Evolutionary conservation across 768 basidiomycete genomes (phyloP).

Genomic region (Trametes cingulata): DNA sequence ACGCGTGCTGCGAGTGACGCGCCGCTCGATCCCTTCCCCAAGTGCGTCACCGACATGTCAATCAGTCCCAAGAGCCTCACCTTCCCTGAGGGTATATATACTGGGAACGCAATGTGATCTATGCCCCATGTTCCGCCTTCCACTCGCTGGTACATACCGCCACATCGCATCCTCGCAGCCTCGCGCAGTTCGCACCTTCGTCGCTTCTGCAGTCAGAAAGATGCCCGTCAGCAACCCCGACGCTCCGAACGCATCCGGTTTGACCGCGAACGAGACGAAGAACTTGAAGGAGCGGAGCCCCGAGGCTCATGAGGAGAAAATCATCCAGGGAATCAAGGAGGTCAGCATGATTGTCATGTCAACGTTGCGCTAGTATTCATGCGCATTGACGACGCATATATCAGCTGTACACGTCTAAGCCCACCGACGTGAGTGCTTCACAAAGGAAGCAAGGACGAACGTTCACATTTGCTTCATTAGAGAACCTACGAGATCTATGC

Average conservation of each 20-base stretch:
- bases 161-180: neutral
- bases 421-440: conserved; percentile 41
- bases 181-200: conserved; percentile 2
- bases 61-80: neutral
- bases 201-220: conserved; percentile 3
- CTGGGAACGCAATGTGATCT: too few relatives aligned
- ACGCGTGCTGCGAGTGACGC: conserved; percentile 7
- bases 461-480: conserved; percentile 25
- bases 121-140: conserved; percentile 3
- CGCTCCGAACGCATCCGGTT: conserved; percentile 40
- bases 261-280: conserved; percentile 41
- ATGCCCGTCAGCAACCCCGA: conserved; percentile 28
- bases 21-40: conserved; percentile 5
- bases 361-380: neutral
- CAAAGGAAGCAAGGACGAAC: neutral
- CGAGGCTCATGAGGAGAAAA: conserved; percentile 38
- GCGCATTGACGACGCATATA: neutral
- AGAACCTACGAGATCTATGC: conserved; percentile 46
- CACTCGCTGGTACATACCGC: neutral
- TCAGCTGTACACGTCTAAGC: conserved; percentile 44
- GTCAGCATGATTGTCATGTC: conserved; percentile 25
- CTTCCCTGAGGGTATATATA: neutral
- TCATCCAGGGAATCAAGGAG: conserved; percentile 45
- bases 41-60: conserved; percentile 12
- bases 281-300: conserved; percentile 38